phyloP scores from a whole-genome alignment of 768 basidiomycete genomes.

The Boletellus ananiceps region DNA sequence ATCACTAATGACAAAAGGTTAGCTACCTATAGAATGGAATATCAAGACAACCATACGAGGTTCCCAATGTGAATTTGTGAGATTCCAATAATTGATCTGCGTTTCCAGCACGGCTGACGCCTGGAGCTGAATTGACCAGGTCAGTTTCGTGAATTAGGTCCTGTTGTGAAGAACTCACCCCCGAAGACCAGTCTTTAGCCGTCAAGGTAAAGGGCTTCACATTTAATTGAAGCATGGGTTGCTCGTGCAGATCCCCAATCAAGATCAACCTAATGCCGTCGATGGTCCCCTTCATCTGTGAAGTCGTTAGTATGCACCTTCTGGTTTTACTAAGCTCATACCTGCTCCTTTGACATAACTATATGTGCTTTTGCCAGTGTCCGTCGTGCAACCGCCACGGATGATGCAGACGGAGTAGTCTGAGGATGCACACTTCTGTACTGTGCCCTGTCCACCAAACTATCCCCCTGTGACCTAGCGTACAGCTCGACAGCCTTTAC shows the following conservation, averaged over 20 bases:
- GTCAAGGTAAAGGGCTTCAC: constrained; percentile 78
- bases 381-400: constrained; percentile 5
- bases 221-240: constrained; percentile 87
- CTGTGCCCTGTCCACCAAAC: constrained; percentile 2
- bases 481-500: constrained; percentile 87
- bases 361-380: constrained; percentile 39
- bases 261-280: constrained; percentile 91
- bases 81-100: constrained; percentile 92
- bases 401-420: constrained; percentile 2
- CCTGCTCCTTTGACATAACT: constrained; percentile 79
- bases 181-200: constrained; percentile 92
- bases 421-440: constrained; percentile 7
- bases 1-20: constrained; percentile 52
- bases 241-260: constrained; percentile 92
- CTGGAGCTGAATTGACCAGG: constrained; percentile 53
- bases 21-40: constrained; percentile 2
- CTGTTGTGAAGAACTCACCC: constrained; percentile 43
- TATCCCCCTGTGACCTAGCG: constrained; percentile 34
- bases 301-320: constrained; percentile 1
- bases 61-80: constrained; percentile 98
- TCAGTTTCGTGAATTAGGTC: constrained; percentile 1
- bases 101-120: constrained; percentile 78
- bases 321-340: constrained; percentile 27
- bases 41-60: constrained; percentile 51
- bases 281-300: constrained; percentile 75